Conservation (phyloP, 2,329 filamentous ascomycete genomes). For the Aspergillus pseudoterreus region DNA sequence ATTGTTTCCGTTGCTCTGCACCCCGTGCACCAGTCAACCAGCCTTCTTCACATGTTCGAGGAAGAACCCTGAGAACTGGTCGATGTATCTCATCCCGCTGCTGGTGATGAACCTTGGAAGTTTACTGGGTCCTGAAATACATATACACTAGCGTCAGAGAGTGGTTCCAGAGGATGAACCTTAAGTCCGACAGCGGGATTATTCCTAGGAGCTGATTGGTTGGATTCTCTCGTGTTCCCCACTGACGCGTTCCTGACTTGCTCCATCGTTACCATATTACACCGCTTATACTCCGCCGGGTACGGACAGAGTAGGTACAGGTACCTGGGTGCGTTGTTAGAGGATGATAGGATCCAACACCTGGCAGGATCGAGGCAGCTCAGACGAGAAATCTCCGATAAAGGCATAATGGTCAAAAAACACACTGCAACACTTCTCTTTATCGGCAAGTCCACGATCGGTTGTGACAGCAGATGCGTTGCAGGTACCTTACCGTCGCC, state of each 20-base stretch:
- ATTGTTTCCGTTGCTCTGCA: no score
- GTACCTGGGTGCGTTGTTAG: not conserved
- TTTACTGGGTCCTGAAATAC: constrained; percentile 5
- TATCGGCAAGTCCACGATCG: no score
- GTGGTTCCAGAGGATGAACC: constrained; percentile 9
- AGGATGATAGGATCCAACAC: not conserved
- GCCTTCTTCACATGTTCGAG: not conserved
- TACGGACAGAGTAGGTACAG: not conserved
- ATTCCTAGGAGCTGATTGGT: constrained; percentile 15
- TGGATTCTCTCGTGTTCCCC: constrained; percentile 18
- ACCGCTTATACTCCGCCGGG: not conserved
- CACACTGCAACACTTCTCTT: no score
- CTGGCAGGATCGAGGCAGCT: no score
- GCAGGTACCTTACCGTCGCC: no score
- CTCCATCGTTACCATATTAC: constrained; percentile 9
- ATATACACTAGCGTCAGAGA: constrained; percentile 10
- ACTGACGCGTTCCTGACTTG: constrained; percentile 29
- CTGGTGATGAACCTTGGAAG: not conserved
- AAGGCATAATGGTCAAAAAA: no score
- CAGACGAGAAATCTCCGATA: no score
- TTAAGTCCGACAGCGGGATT: constrained; percentile 13
- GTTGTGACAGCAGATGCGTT: no score
- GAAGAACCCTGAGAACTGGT: not conserved
- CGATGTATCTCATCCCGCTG: not conserved
- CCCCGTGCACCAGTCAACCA: not conserved